Evolutionary conservation across 495 filamentous ascomycete species (phyloP).

Genomic region (Hypoxylon intermedium): DNA sequence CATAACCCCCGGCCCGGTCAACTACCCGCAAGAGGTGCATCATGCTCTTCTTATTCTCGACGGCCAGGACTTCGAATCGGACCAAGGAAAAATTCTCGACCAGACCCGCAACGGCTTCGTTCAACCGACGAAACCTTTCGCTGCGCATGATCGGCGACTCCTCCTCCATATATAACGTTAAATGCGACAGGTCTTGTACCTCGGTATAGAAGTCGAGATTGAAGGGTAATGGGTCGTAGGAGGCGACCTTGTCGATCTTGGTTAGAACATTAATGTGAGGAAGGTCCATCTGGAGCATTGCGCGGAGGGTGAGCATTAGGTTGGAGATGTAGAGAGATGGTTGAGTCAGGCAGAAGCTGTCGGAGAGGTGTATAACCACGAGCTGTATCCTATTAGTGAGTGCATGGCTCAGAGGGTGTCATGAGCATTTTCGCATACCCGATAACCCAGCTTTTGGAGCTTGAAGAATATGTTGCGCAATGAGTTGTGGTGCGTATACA

Average conservation of each 20-base stretch:
- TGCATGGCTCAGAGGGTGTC: background rate
- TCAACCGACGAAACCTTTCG: constrained; percentile 79
- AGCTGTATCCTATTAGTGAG: constrained; percentile 61
- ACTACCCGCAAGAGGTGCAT: constrained; percentile 85
- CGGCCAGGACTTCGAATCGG: constrained; percentile 88
- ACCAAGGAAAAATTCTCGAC: constrained; percentile 90
- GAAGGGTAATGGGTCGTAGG: constrained; percentile 84
- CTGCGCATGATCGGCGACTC: constrained; percentile 62
- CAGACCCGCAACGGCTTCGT: constrained; percentile 83
- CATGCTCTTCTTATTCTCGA: constrained; percentile 96
- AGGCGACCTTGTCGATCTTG: constrained; percentile 88
- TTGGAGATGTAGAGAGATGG: constrained; percentile 95
- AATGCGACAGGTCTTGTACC: constrained; percentile 88
- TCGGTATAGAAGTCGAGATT: constrained; percentile 97
- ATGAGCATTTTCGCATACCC: constrained; percentile 63
- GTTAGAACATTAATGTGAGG: constrained; percentile 86
- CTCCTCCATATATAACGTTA: constrained; percentile 77
- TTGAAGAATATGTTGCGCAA: constrained; percentile 88
- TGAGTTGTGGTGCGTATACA: constrained; percentile 92
- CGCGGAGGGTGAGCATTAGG: constrained; percentile 86
- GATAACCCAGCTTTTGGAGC: constrained; percentile 89
- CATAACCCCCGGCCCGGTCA: constrained; percentile 90
- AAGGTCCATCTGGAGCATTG: constrained; percentile 97
- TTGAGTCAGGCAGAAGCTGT: constrained; percentile 87
- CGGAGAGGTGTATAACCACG: constrained; percentile 86